phyloP scores from a whole-genome alignment of 306 rosid species.

The Adenanthera pavonina region DNA sequence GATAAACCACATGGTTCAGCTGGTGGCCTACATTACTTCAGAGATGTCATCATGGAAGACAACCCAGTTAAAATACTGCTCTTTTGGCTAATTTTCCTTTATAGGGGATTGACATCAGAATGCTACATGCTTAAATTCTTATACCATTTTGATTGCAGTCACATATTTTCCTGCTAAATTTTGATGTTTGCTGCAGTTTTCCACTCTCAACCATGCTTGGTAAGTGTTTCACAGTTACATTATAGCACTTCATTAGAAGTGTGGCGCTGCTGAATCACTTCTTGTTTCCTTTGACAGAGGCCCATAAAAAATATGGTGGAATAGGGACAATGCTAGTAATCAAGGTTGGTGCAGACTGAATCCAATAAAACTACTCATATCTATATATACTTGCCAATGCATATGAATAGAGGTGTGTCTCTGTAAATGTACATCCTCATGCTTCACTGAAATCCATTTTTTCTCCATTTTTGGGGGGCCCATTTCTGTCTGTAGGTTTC shows the following conservation, averaged over 20 bases:
- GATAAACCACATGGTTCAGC: conserved; percentile 98
- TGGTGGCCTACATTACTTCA: conserved; percentile 80
- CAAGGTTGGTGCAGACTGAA: conserved; percentile 59
- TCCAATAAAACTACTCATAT: neutral
- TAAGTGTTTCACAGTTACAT: conserved; percentile 48
- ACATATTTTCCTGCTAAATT: conserved; percentile 84
- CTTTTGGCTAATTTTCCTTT: neutral
- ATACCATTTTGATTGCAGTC: conserved; percentile 65
- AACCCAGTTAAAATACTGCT: conserved; percentile 64
- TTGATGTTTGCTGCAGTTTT: conserved; percentile 97
- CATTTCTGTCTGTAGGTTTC: conserved; percentile 66
- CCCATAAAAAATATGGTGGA: conserved; percentile 84
- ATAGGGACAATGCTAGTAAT: conserved; percentile 96
- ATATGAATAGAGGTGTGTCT: neutral
- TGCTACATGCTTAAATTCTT: neutral
- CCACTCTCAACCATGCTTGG: conserved; percentile 90
- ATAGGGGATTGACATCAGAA: neutral
- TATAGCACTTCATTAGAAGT: neutral
- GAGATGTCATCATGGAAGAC: conserved; percentile 92
- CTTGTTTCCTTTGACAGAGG: conserved; percentile 60
- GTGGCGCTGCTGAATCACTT: conserved; percentile 12
- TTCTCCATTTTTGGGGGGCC: neutral
- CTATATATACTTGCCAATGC: neutral
- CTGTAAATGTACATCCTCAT: neutral
- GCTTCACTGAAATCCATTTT: neutral